Conservation (phyloP, 495 filamentous ascomycete genomes). For the Cairneyella variabilis region DNA sequence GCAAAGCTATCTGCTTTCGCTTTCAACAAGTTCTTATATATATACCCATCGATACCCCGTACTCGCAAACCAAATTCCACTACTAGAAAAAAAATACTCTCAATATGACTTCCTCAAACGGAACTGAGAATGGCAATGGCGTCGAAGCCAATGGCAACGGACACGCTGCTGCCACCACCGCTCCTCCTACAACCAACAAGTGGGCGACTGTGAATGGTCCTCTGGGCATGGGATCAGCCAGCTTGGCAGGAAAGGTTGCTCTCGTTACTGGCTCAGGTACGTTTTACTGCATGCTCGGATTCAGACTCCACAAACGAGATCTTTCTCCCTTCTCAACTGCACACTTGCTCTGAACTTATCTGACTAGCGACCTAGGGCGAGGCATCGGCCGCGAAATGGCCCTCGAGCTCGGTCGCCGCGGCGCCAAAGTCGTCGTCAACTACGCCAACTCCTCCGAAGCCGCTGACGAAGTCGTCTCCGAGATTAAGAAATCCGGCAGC, state of each 20-base stretch:
- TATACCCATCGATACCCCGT: too few relatives aligned
- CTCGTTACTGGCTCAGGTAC: constrained; percentile 44
- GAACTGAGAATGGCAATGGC: too few relatives aligned
- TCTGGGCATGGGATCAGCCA: constrained; percentile 43
- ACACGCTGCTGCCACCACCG: neutral
- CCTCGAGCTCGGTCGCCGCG: constrained; percentile 68
- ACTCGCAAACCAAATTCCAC: too few relatives aligned
- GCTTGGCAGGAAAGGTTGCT: constrained; percentile 48
- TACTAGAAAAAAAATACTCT: too few relatives aligned
- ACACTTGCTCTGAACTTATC: neutral
- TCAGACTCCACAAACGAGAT: too few relatives aligned
- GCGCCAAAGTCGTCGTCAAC: constrained; percentile 73
- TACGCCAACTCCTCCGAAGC: constrained; percentile 60
- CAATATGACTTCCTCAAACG: too few relatives aligned
- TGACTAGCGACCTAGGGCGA: constrained; percentile 57
- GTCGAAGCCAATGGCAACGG: neutral
- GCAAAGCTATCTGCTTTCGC: too few relatives aligned
- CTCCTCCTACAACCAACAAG: constrained; percentile 1
- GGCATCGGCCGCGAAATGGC: constrained; percentile 75
- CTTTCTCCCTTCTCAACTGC: too few relatives aligned
- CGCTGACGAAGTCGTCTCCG: constrained; percentile 59
- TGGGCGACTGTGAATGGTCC: constrained; percentile 32
- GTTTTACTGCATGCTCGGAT: constrained; percentile 13
- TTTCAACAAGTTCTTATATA: too few relatives aligned
- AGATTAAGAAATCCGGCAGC: constrained; percentile 52